Evolutionary conservation across 2,329 filamentous ascomycete genomes (phyloP), one percentile per base, ranked within the genome.

Genomic region (Fusarium robinianum): DNA sequence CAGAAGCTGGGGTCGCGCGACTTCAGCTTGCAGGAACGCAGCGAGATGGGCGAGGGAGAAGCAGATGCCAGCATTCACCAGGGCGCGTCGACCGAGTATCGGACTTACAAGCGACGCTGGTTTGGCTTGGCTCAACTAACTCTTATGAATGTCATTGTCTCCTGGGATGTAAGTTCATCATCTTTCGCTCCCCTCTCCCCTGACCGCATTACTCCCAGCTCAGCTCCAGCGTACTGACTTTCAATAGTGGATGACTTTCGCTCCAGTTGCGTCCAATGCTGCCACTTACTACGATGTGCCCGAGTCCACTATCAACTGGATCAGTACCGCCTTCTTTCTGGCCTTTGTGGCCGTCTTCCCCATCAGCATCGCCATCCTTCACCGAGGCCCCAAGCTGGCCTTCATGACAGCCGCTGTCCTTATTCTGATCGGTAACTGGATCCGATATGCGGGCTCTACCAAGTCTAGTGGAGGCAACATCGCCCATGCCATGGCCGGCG

Each of bases 141-240:
- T 6, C 70, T 97, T 61, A 75, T 97, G 70, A 99, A 97, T 66
- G 85, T 96, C 42, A 82, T 97, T 49, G 86, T 96, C 27, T 95
- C 88, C 63, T 97, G 92, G 92, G 90, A 95, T 80, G 89, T 94
- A 78, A 77, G 89, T 84, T 14, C n/a, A n/a, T n/a, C n/a, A n/a
- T 33, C 16, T 32, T 30, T 22, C 36, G 36, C 40, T 39, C 37
- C 29, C 31, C 12, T 38, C 18, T 24, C 35, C 12, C 18, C 5
- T 35, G 18, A 21, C 8, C 33, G 16, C 41, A 16, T 41, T 41
- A 30, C 45, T 50, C 31, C 54, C 46, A 27, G 25, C n/a, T 41
- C 23, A 33, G 14, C 12, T 27, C 16, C n/a, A 11, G 8, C n/a
- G 9, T 14, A 24, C 34, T 33, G 19, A 39, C n/a, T 18, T 15